Evolutionary conservation across 116 monocot genomes (phyloP), one percentile per base, ranked within the genome.

Genomic region (Dioscorea cayenensis): DNA sequence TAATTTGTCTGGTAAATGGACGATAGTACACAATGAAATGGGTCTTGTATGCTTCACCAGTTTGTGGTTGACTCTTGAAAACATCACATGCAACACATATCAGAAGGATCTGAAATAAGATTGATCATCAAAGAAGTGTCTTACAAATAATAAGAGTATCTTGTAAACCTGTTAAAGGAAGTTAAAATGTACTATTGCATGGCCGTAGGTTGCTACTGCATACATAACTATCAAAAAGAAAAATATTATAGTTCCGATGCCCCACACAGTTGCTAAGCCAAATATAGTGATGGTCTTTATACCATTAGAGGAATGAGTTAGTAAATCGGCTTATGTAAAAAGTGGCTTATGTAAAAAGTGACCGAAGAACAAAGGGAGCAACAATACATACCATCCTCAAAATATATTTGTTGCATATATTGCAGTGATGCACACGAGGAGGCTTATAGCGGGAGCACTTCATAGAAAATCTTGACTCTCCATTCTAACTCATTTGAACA

Each of bases 261-360:
- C 96, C 96, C 38, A 97, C 96, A 59, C 96, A 97, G 68, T 88
- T 97, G 71, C 84, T 86, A 48, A 97, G 90, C 96, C 96, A 97
- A 43, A 86, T 70, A 79, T 93, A 97, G 52, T 97, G 93, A 90
- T 97, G 96, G 77, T 97, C 96, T 93, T 97, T 88, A 71, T 70
- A 68, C 27, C 8, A 68, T 43, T 14, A 7, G 13, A 36, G 49
- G 22, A 19, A 19, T 25, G 23, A 14, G 7, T 23, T 0, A 9
- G 32, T 43, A 20, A 11, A 62, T 8, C 1, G 25, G 12, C 4
- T n/a, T n/a, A n/a, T 7, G 32, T 13, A 9, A 25, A 25, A 69
- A 3, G 52, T 7, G 66, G 14, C 6, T 49, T 49, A 23, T 7
- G 32, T 13, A 9, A 25, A 25, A 69, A 3, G 52, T 7, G 66